Percentiles rank a stretch among this genome's conserved stretches.
Evolutionary conservation across 306 rosid genomes (phyloP).

Genomic region (Heteromeles arbutifolia): DNA sequence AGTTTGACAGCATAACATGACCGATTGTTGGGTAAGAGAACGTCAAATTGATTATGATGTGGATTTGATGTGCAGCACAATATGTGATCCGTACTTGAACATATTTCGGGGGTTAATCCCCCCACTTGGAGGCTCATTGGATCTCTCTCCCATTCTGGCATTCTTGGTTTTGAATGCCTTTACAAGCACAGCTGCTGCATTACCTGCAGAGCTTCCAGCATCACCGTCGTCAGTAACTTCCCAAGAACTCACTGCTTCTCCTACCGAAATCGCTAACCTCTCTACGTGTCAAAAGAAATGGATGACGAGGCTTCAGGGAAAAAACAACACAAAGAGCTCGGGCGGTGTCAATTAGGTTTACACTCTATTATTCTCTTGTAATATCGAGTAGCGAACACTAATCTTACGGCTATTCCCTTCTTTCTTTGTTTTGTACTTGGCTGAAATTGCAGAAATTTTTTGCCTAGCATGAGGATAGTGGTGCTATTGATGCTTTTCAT

Average conservation of each 20-base stretch:
- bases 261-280: constrained; percentile 15
- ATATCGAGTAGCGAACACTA: not conserved
- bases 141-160: constrained; percentile 91
- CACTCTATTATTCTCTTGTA: not conserved
- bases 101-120: constrained; percentile 92
- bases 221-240: not conserved
- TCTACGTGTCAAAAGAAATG: constrained; percentile 72
- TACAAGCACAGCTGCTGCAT: constrained; percentile 93
- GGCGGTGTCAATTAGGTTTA: constrained; percentile 20
- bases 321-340: constrained; percentile 29
- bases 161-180: constrained; percentile 77
- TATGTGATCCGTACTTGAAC: constrained; percentile 95
- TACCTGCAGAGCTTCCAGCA: constrained; percentile 87
- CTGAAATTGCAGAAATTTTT: not conserved
- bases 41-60: not conserved
- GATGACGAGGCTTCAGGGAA: constrained; percentile 71
- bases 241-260: constrained; percentile 27
- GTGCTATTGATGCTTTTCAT: not conserved
- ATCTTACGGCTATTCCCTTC: constrained; percentile 7
- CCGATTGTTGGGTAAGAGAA: not conserved
- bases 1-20: not conserved
- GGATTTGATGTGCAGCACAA: constrained; percentile 50
- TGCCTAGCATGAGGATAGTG: not conserved
- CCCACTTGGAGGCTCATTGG: constrained; percentile 89
- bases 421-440: not conserved